A percentile compares a stretch with the other conserved stretches of the same genome.
These are phyloP conservation scores for Pseudocercospora eumusae DNA, from an alignment of 2,329 filamentous ascomycete species.

Conservation along the genomic window DNA sequence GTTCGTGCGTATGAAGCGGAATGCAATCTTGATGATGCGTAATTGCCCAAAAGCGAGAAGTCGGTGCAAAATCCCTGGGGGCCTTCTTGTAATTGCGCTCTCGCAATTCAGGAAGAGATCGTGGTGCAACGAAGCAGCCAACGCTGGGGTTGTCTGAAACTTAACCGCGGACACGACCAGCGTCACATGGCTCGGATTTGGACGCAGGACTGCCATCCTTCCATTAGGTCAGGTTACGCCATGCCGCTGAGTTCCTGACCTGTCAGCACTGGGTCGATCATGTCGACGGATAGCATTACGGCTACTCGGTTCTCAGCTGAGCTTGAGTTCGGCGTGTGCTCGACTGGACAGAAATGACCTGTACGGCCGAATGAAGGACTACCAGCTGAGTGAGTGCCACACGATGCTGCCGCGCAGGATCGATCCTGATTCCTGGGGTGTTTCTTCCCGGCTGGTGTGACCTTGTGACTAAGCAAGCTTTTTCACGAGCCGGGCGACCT, in stretches of 20 bases:
- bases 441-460: not conserved
- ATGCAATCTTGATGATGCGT: not conserved
- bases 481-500: too few relatives aligned
- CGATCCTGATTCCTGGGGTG: too few relatives aligned
- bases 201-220: not conserved
- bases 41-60: not conserved
- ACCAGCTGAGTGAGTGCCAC: not conserved
- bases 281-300: not conserved
- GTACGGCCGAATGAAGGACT: not conserved
- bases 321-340: not conserved
- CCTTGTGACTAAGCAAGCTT: not conserved
- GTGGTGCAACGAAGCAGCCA: not conserved
- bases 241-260: not conserved
- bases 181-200: slow-evolving; percentile 4
- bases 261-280: slow-evolving; percentile 7
- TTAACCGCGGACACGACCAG: not conserved
- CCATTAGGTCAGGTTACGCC: not conserved
- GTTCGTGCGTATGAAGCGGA: slow-evolving; percentile 3
- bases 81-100: not conserved
- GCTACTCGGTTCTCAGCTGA: not conserved
- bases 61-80: not conserved
- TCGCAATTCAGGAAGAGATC: not conserved
- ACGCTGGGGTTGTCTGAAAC: not conserved
- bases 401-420: not conserved
- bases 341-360: not conserved